Conservation (phyloP, 2,329 filamentous ascomycete species). For the Ramichloridium luteum region DNA sequence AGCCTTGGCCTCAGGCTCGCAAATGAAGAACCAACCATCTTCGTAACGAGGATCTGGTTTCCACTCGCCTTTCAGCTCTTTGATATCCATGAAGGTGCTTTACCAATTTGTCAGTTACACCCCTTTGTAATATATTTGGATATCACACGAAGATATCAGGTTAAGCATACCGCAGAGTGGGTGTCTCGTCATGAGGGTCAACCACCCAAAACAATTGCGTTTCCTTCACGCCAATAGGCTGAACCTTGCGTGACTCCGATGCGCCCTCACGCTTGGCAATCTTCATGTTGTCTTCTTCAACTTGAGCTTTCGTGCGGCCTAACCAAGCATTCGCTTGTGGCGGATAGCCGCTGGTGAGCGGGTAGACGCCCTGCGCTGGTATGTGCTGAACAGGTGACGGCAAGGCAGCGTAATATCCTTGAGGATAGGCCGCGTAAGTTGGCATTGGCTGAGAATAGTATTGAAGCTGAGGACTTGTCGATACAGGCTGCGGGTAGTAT, state of each 20-base stretch:
- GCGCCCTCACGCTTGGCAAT: constrained; percentile 24
- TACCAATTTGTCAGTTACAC: constrained; percentile 1
- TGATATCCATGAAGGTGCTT: constrained; percentile 23
- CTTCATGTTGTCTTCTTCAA: constrained; percentile 28
- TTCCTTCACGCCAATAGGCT: constrained; percentile 21
- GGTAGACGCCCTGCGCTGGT: constrained; percentile 5
- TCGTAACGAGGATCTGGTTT: constrained; percentile 24
- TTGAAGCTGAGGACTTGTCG: constrained; percentile 10
- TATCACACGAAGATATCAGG: background rate
- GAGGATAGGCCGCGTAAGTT: constrained; percentile 5
- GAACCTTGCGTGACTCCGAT: constrained; percentile 23
- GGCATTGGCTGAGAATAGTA: constrained; percentile 12
- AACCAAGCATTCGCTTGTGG: constrained; percentile 19
- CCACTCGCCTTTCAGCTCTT: constrained; percentile 25
- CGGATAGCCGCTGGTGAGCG: constrained; percentile 3
- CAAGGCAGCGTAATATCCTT: too few species aligned
- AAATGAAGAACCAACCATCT: constrained; percentile 24
- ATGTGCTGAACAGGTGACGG: too few species aligned
- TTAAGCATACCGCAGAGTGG: constrained; percentile 21
- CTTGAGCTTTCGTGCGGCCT: constrained; percentile 26
- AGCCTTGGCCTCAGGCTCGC: constrained; percentile 18
- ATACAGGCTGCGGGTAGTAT: constrained; percentile 10
- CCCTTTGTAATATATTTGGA: too few species aligned
- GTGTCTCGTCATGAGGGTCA: constrained; percentile 19
- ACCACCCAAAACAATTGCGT: constrained; percentile 27